Evolutionary conservation across 371 early-diverging fungal species (phyloP), one percentile per base, ranked within the genome.

Genomic region (Mucor indicus): DNA sequence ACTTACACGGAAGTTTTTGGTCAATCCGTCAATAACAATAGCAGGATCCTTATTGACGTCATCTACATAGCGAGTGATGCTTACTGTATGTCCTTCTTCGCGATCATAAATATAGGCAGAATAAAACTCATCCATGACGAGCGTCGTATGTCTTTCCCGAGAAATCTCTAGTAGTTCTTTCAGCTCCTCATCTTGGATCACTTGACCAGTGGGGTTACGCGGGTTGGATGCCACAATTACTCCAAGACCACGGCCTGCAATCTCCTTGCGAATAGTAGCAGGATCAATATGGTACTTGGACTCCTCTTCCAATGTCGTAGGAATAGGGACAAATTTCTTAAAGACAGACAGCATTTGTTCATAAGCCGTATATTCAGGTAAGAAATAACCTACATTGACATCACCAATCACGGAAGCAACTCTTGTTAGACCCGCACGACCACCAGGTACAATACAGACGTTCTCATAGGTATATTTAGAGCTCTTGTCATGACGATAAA

Each of bases 161-260:
- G 72, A 69, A 24, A 73, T 62, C 0, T 53, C 38, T 1, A 75
- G 46, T 24, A 72, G 55, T 16, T 73, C 60, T 27, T 59, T 50
- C 23, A 78, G 32, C 20, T 68, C 66, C 2, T 67, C 64, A 24
- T 56, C 76, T 45, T 72, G 62, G 25, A 75, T 62, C 3, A 78
- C 62, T 32, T 72, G 79, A 6, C 79, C 79, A 1, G 76, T 75
- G 4, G 79, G 79, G 43, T 78, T 78, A 33, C 74, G 72, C n/a
- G 79, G 79, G 41, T 78, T 78, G 8, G 69, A 69, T 0, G 64
- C 68, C 2, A 78, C 68, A n/a, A 78, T 53, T 3, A 75, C 69
- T 11, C 74, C 70, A 0, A 78, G 38, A 3, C 79, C 79, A 7
- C 76, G 53, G 13, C 65, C 62, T 2, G 59, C 33, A 21, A 78